Conservation (phyloP, 1,139 yeast genomes). For the Geotrichum phurueaensis region DNA sequence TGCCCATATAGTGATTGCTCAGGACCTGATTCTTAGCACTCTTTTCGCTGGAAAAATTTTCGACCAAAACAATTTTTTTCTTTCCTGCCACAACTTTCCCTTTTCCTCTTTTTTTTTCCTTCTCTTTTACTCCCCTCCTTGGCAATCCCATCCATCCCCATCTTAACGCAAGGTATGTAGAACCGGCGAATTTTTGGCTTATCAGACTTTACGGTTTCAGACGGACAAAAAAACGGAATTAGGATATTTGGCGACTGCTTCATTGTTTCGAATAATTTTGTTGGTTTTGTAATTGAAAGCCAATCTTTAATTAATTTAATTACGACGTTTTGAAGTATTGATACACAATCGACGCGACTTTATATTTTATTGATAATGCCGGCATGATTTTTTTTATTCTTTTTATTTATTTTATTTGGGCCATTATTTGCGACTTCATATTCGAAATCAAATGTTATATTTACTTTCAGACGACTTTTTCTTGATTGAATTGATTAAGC, state of each 20-base stretch:
- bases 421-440: too few relatives aligned
- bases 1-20: not conserved
- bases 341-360: not conserved
- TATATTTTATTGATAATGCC: too few relatives aligned
- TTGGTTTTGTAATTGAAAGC: not conserved
- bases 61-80: not conserved
- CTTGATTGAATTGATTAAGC: not conserved
- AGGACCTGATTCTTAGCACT: not conserved
- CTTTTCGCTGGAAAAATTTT: conserved; percentile 2
- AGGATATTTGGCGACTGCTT: not conserved
- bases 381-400: too few relatives aligned
- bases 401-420: too few relatives aligned
- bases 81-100: not conserved
- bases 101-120: not conserved
- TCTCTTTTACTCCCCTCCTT: not conserved
- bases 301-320: not conserved
- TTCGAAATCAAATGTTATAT: too few relatives aligned
- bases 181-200: not conserved
- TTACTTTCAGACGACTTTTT: too few relatives aligned
- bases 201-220: not conserved
- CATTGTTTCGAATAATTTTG: not conserved
- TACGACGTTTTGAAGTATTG: not conserved
- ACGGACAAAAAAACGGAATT: not conserved
- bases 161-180: conserved; percentile 6
- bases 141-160: conserved; percentile 2